Evolutionary conservation across 768 basidiomycete species (phyloP), one percentile per base, ranked within the genome.

Genomic region (Clitopilus hobsonii): DNA sequence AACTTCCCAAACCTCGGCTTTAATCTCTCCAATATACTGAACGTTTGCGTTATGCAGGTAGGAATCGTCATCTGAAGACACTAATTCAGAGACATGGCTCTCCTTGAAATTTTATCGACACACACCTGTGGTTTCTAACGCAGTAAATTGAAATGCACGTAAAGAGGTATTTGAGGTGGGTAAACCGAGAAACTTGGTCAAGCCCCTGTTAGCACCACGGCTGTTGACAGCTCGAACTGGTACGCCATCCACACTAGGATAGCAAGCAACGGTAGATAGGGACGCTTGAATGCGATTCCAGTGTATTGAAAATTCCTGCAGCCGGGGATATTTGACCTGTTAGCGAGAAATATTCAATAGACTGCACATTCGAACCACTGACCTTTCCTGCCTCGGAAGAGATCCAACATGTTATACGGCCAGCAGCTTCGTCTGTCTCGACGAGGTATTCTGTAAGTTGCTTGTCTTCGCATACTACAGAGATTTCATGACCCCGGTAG

Each of bases 11-110:
- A 58, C 14, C 10, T 51, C 16, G 25, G 66, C 6, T n/a, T 51
- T 52, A 27, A 68, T 64, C 20, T 57, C 57, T 25, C 67, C 67
- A 25, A 61, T 18, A 54, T 56, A 28, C 53, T 58, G 26, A 23
- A 38, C 7, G 25, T 32, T 30, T 32, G 51, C 5, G 10, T 52
- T 41, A 23, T 60, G 49, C 11, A 68, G 57, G 30, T 58, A 60
- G 0, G 49, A 29, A 45, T 67, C 66, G 38, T 68, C 67, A 32
- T 70, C 67, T 70, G 29, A 14, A 38, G 24, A n/a, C n/a, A n/a
- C n/a, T n/a, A n/a, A n/a, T n/a, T n/a, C n/a, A n/a, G n/a, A n/a
- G n/a, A n/a, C n/a, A n/a, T n/a, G n/a, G n/a, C n/a, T n/a, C n/a
- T n/a, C n/a, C n/a, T n/a, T n/a, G n/a, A n/a, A n/a, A n/a, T n/a